phyloP scores from a whole-genome alignment of 2,329 filamentous ascomycete species.

The Chrysosporium keratinophilum region DNA sequence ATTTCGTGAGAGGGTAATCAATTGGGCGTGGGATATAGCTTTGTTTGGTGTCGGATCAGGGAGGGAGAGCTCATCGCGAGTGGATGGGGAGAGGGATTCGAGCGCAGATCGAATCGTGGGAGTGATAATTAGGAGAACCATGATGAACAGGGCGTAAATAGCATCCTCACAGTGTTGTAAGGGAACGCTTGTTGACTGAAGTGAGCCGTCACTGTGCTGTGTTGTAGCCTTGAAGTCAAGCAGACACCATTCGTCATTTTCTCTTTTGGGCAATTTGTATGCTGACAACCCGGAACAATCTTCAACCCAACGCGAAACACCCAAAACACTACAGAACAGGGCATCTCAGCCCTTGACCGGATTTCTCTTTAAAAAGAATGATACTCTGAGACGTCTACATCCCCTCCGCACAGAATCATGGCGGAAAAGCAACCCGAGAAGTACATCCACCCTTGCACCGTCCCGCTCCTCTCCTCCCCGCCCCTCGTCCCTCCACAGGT shows the following conservation, averaged over 20 bases:
- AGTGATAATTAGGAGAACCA: constrained; percentile 37
- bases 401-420: constrained; percentile 21
- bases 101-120: constrained; percentile 32
- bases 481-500: neutral
- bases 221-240: too few relatives aligned
- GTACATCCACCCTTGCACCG: constrained; percentile 18
- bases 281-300: neutral
- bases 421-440: constrained; percentile 24
- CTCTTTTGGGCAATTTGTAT: neutral
- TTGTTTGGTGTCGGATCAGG: constrained; percentile 24
- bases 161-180: neutral
- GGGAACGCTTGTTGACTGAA: too few relatives aligned
- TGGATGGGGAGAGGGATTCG: constrained; percentile 25
- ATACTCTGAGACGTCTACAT: too few relatives aligned
- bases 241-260: neutral
- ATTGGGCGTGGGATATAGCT: constrained; percentile 35
- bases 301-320: neutral
- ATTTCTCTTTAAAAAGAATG: too few relatives aligned
- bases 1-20: constrained; percentile 30
- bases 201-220: too few relatives aligned
- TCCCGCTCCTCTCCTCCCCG: neutral
- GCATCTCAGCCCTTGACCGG: too few relatives aligned
- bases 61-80: constrained; percentile 28
- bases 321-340: too few relatives aligned
- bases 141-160: constrained; percentile 16